These are phyloP conservation scores for Globisporangium carolinianum DNA, from an alignment of 352 stramenopile genomes.

Conservation along the genomic window DNA sequence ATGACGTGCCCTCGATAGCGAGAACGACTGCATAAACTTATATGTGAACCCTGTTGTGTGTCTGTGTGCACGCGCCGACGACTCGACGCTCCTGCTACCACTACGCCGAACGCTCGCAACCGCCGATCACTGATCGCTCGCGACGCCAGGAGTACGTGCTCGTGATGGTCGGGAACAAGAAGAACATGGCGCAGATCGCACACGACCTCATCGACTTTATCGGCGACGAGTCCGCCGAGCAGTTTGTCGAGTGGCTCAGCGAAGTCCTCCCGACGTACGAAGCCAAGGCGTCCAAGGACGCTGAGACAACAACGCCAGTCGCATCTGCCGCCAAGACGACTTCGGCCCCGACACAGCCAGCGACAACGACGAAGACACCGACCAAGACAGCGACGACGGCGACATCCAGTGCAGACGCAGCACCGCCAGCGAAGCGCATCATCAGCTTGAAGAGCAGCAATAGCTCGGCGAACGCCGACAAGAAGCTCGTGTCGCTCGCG, in stretches of 20 bases:
- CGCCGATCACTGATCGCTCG: no score
- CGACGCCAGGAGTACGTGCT: constrained; percentile 71
- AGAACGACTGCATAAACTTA: neutral
- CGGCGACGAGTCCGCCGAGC: constrained; percentile 63
- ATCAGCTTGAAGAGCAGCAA: constrained; percentile 53
- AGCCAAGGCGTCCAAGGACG: constrained; percentile 10
- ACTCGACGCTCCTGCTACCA: neutral
- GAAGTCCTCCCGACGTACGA: constrained; percentile 46
- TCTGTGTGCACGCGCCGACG: constrained; percentile 13
- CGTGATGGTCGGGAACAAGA: constrained; percentile 85
- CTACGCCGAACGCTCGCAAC: no score
- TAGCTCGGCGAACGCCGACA: constrained; percentile 18
- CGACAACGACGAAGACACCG: constrained; percentile 11
- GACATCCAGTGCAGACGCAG: neutral
- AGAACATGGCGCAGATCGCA: constrained; percentile 78
- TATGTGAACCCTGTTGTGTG: constrained; percentile 26
- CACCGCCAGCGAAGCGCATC: constrained; percentile 34
- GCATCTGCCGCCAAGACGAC: constrained; percentile 5
- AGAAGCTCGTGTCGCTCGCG: constrained; percentile 46
- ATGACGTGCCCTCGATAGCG: neutral
- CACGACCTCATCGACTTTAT: constrained; percentile 83
- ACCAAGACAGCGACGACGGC: neutral
- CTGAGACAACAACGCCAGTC: constrained; percentile 9
- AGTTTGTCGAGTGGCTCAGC: constrained; percentile 70
- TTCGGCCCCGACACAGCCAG: constrained; percentile 2